phyloP scores from a whole-genome alignment of 306 rosid species.

The Adenanthera pavonina region DNA sequence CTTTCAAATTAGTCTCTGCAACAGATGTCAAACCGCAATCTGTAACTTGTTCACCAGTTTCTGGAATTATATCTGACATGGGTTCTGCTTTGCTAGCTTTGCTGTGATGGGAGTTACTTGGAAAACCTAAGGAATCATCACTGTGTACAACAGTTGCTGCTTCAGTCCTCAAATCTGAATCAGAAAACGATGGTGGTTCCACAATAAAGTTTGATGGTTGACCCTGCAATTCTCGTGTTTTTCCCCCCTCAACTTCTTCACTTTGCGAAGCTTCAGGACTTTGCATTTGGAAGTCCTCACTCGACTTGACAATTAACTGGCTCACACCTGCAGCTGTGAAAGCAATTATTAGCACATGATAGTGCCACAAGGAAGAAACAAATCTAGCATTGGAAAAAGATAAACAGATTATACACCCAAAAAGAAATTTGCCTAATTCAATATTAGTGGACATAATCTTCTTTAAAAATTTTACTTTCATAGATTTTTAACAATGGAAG shows the following conservation, averaged over 20 bases:
- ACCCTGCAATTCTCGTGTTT: conserved; percentile 22
- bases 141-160: conserved; percentile 16
- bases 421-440: conserved; percentile 13
- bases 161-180: conserved; percentile 39
- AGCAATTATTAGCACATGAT: conserved; percentile 18
- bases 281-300: conserved; percentile 42
- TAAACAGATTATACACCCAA: not conserved
- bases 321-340: conserved; percentile 50
- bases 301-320: conserved; percentile 37
- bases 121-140: conserved; percentile 38
- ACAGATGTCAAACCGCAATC: conserved; percentile 40
- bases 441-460: not conserved
- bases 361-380: conserved; percentile 27
- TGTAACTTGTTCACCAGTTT: conserved; percentile 35
- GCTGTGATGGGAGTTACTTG: conserved; percentile 36
- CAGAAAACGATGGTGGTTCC: conserved; percentile 28
- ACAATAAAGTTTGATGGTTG: not conserved
- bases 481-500: not conserved
- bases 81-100: conserved; percentile 46
- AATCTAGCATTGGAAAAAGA: conserved; percentile 1
- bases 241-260: conserved; percentile 30
- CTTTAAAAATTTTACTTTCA: not conserved
- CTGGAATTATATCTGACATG: conserved; percentile 37
- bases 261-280: conserved; percentile 38
- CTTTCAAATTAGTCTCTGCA: conserved; percentile 35